These are phyloP conservation scores for Mortierella sp. DNA, from an alignment of 371 early-diverging fungal species.

Conservation along the genomic window DNA sequence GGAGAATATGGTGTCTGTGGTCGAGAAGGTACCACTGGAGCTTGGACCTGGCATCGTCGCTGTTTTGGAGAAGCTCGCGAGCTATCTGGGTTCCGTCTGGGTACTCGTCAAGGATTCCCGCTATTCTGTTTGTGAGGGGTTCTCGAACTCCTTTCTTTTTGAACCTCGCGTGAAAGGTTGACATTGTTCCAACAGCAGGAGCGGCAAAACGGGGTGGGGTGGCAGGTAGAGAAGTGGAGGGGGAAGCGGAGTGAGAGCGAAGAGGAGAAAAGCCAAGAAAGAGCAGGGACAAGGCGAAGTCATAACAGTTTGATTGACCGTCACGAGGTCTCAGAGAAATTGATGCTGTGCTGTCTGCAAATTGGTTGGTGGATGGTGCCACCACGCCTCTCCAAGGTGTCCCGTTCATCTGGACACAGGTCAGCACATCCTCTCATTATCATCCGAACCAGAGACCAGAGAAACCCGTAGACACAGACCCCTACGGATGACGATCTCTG, in stretches of 20 bases:
- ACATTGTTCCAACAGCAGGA: too few relatives aligned
- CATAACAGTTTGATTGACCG: too few relatives aligned
- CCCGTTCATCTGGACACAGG: conserved; percentile 4
- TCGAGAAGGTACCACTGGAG: conserved; percentile 55
- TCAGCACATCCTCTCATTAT: not conserved
- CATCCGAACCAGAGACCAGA: not conserved
- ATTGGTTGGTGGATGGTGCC: conserved; percentile 6
- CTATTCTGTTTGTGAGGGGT: conserved; percentile 49
- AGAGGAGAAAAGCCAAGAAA: too few relatives aligned
- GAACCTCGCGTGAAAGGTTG: not conserved
- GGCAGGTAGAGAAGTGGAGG: too few relatives aligned
- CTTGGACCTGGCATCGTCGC: conserved; percentile 52
- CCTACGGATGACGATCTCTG: not conserved
- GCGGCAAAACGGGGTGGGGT: too few relatives aligned
- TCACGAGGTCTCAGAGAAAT: too few relatives aligned
- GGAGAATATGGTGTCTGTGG: conserved; percentile 27
- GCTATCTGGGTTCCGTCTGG: conserved; percentile 56
- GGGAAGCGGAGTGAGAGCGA: too few relatives aligned
- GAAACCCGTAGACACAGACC: not conserved
- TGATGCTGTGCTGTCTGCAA: too few relatives aligned
- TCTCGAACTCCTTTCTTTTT: conserved; percentile 15
- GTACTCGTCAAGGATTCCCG: conserved; percentile 52
- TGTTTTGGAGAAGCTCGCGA: conserved; percentile 54
- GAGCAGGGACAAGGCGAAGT: too few relatives aligned
- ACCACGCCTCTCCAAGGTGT: conserved; percentile 14